These are phyloP conservation scores for Pestalotiopsis sp. DNA, from an alignment of 2,329 filamentous ascomycete species.

Conservation along the genomic window DNA sequence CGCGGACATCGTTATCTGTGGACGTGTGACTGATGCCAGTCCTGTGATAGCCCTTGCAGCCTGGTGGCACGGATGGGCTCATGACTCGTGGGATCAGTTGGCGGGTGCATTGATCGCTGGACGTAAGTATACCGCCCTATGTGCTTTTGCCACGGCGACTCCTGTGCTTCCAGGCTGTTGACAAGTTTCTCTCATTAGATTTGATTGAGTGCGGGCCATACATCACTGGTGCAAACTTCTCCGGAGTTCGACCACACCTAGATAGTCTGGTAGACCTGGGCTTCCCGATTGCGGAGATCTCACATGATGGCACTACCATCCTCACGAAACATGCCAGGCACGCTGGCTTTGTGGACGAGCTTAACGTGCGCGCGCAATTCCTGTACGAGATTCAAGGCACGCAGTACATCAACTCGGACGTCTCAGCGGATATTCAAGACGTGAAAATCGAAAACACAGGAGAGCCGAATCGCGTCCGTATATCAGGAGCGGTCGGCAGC, in stretches of 20 bases:
- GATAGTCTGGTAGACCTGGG: constrained; percentile 27
- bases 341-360: constrained; percentile 23
- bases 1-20: constrained; percentile 6
- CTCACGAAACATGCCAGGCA: constrained; percentile 21
- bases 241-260: constrained; percentile 36
- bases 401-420: constrained; percentile 45
- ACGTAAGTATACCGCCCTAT: background rate
- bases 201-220: constrained; percentile 47
- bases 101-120: constrained; percentile 1
- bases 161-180: background rate
- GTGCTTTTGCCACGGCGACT: background rate
- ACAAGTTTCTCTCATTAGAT: constrained; percentile 17
- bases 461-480: constrained; percentile 15
- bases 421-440: constrained; percentile 34
- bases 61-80: background rate
- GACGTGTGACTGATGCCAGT: constrained; percentile 2
- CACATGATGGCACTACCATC: background rate
- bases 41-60: background rate
- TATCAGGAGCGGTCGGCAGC: constrained; percentile 17
- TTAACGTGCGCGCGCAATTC: constrained; percentile 37
- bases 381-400: constrained; percentile 48
- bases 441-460: constrained; percentile 25
- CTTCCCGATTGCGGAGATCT: constrained; percentile 13
- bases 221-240: constrained; percentile 44
- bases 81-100: background rate